phyloP scores from a whole-genome alignment of 2,329 filamentous ascomycete genomes.

The Aspergillus udagawae region DNA sequence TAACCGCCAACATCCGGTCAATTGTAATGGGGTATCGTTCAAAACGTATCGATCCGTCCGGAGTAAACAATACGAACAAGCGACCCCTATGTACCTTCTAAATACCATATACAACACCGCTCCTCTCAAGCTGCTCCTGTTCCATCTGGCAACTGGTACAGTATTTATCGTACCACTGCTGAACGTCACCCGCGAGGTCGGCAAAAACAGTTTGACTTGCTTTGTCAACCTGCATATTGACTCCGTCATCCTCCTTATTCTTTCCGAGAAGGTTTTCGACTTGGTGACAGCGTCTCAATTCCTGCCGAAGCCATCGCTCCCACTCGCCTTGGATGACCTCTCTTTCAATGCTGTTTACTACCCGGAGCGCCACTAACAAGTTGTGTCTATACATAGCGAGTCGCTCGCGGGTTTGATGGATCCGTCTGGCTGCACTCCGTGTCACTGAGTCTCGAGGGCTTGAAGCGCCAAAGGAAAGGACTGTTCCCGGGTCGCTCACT shows the following conservation, averaged over 20 bases:
- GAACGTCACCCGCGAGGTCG: slow-evolving; percentile 43
- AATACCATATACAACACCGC: slow-evolving; percentile 18
- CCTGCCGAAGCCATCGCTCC: slow-evolving; percentile 85
- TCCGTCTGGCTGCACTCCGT: slow-evolving; percentile 48
- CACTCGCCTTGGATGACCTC: slow-evolving; percentile 85
- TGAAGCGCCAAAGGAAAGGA: slow-evolving; percentile 26
- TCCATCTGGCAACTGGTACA: slow-evolving; percentile 58
- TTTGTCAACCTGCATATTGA: slow-evolving; percentile 18
- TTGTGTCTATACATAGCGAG: slow-evolving; percentile 85
- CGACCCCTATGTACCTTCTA: not conserved
- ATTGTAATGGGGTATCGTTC: slow-evolving; percentile 28
- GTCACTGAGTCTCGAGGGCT: slow-evolving; percentile 27
- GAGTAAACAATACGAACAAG: slow-evolving; percentile 8
- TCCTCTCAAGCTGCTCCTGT: slow-evolving; percentile 26
- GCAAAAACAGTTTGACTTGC: slow-evolving; percentile 28
- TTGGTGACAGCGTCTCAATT: slow-evolving; percentile 70
- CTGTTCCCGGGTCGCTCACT: slow-evolving; percentile 28
- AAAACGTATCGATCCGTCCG: slow-evolving; percentile 7
- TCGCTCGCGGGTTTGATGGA: slow-evolving; percentile 76
- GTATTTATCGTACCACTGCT: slow-evolving; percentile 57
- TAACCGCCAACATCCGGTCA: slow-evolving; percentile 8
- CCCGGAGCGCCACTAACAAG: slow-evolving; percentile 80
- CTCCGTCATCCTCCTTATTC: slow-evolving; percentile 17
- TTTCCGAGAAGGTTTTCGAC: slow-evolving; percentile 46
- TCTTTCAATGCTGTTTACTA: slow-evolving; percentile 83